A percentile compares a stretch with the other conserved stretches of the same genome.
These are phyloP conservation scores for Raphidocelis subcapitata DNA, from an alignment of 139 green algal genomes.

Conservation along the genomic window DNA sequence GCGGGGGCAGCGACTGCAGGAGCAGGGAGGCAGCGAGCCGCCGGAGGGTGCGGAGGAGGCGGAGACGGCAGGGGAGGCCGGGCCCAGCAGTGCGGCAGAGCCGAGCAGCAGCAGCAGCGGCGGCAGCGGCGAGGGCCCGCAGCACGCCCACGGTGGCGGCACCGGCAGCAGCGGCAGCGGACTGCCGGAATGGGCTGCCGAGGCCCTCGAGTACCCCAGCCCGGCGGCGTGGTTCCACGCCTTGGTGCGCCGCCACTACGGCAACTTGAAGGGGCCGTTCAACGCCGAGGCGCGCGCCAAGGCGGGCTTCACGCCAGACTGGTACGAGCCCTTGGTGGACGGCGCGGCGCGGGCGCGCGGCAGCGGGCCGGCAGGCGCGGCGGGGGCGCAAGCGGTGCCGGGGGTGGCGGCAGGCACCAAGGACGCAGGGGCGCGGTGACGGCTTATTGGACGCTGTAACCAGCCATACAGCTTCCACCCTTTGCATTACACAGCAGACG, in stretches of 20 bases:
- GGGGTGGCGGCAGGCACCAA: too few relatives aligned
- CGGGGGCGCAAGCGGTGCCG: too few relatives aligned
- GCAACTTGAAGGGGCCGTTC: conserved; percentile 79
- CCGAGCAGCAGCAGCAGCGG: not conserved
- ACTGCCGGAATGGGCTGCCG: conserved; percentile 38
- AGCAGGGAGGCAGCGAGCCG: not conserved
- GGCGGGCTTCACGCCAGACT: conserved; percentile 70
- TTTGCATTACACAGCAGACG: too few relatives aligned
- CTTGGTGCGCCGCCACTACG: conserved; percentile 75
- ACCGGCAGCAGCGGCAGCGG: conserved; percentile 14
- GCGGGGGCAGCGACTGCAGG: not conserved
- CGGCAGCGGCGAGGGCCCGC: not conserved
- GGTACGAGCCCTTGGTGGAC: conserved; percentile 65
- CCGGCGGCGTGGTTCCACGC: conserved; percentile 78
- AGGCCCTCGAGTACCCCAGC: conserved; percentile 40
- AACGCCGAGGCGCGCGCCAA: conserved; percentile 73
- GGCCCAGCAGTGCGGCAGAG: too few relatives aligned
- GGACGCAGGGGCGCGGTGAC: too few relatives aligned
- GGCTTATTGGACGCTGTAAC: too few relatives aligned
- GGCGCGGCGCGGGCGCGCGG: not conserved
- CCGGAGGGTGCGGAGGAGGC: not conserved
- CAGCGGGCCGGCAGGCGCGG: not conserved
- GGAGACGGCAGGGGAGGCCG: too few relatives aligned
- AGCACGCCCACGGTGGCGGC: not conserved
- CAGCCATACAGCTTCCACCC: too few relatives aligned